These are phyloP conservation scores for Euphrasia arctica DNA, from an alignment of 305 asterid species.

Conservation along the genomic window DNA sequence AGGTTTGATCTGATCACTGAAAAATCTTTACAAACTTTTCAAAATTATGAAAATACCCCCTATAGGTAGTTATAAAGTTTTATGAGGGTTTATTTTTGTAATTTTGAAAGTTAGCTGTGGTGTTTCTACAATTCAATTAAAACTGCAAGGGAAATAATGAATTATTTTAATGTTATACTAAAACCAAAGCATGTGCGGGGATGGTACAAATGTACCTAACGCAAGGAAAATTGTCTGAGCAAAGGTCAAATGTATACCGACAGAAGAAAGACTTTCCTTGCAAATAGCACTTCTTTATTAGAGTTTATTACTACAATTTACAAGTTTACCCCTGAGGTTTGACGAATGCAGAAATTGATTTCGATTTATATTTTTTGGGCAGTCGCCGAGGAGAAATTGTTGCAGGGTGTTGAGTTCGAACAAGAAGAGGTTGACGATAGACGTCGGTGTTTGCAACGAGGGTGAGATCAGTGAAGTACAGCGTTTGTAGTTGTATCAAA, in stretches of 20 bases:
- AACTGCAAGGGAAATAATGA: no score
- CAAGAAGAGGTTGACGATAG: constrained; percentile 48
- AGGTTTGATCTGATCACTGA: no score
- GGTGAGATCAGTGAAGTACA: constrained; percentile 66
- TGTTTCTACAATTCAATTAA: no score
- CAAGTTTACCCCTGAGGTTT: not conserved
- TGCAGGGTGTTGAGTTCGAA: constrained; percentile 56
- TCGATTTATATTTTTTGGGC: constrained; percentile 24
- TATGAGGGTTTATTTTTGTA: no score
- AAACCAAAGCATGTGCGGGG: constrained; percentile 15
- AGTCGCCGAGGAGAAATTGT: constrained; percentile 93
- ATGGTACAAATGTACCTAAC: constrained; percentile 24
- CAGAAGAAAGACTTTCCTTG: not conserved
- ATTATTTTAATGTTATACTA: not conserved
- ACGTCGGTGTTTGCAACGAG: constrained; percentile 71
- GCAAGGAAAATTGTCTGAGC: constrained; percentile 9
- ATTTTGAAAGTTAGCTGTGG: no score
- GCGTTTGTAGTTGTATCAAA: constrained; percentile 1
- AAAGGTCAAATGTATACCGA: constrained; percentile 24
- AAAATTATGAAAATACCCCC: no score
- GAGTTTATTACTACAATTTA: no score
- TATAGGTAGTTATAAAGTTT: no score
- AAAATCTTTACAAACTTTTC: no score
- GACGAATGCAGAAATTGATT: not conserved
- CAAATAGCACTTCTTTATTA: not conserved